Conservation (phyloP, 768 basidiomycete genomes). For the Hydnomerulius pinastri region DNA sequence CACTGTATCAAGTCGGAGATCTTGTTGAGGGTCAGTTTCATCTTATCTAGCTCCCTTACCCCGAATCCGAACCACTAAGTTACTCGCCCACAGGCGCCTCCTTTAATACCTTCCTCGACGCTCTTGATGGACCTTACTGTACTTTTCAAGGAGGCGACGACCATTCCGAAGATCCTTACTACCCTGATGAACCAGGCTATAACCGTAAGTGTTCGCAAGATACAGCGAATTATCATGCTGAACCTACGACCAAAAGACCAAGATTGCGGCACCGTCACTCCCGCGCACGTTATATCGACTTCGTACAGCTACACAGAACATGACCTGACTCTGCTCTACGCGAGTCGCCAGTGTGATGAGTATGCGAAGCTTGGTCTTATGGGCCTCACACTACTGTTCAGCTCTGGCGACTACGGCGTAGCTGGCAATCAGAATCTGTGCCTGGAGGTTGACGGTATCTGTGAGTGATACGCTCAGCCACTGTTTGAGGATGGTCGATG, state of each 20-base stretch:
- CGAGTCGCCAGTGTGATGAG: slow-evolving; percentile 46
- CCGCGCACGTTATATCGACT: slow-evolving; percentile 44
- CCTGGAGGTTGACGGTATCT: slow-evolving; percentile 26
- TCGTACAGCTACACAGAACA: slow-evolving; percentile 44
- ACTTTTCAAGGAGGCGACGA: slow-evolving; percentile 40
- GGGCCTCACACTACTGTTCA: slow-evolving; percentile 38
- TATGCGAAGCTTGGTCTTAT: slow-evolving; percentile 46
- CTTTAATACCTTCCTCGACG: slow-evolving; percentile 46
- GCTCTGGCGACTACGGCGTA: slow-evolving; percentile 35
- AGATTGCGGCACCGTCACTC: slow-evolving; percentile 40
- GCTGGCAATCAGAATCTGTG: slow-evolving; percentile 32
- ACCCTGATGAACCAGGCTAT: slow-evolving; percentile 26
- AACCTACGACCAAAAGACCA: slow-evolving; percentile 17
- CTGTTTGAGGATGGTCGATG: too few species aligned
- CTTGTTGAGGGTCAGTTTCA: slow-evolving; percentile 35
- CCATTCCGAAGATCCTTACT: slow-evolving; percentile 24
- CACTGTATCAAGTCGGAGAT: slow-evolving; percentile 48
- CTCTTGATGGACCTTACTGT: slow-evolving; percentile 39
- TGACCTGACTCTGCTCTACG: slow-evolving; percentile 37
- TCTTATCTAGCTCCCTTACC: neutral
- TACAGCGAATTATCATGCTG: neutral
- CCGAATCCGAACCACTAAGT: too few species aligned
- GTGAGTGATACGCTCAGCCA: neutral
- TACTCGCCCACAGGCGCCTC: slow-evolving; percentile 37
- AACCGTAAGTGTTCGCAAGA: slow-evolving; percentile 14